Percentiles rank a stretch among this genome's conserved stretches.
Conservation (phyloP, 2,329 filamentous ascomycete species). For the Phialophora verrucosa region DNA sequence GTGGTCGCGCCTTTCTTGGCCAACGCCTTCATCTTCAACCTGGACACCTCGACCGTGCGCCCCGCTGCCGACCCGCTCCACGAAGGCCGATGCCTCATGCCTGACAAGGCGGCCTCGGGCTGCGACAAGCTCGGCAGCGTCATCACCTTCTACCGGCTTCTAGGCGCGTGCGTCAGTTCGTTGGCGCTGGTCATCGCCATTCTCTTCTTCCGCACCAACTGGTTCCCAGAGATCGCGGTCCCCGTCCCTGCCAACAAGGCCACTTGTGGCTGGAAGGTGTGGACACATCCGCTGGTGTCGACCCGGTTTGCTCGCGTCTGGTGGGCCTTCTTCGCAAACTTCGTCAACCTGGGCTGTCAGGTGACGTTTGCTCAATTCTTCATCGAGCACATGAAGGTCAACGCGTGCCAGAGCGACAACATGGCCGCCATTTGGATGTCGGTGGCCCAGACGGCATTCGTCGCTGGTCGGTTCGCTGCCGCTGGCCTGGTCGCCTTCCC, state of each 20-base stretch:
- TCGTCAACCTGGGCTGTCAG: constrained; percentile 80
- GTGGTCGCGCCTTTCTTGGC: constrained; percentile 75
- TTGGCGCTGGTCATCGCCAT: constrained; percentile 59
- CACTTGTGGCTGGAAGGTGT: constrained; percentile 51
- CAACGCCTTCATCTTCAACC: constrained; percentile 66
- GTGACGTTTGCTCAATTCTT: constrained; percentile 64
- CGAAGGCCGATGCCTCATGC: constrained; percentile 34
- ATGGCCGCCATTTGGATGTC: constrained; percentile 72
- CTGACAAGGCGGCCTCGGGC: constrained; percentile 51
- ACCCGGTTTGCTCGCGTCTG: constrained; percentile 74
- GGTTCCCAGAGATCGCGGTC: constrained; percentile 75
- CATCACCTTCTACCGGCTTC: constrained; percentile 78
- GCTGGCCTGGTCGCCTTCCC: constrained; percentile 60
- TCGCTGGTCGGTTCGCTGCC: constrained; percentile 73
- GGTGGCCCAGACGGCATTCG: constrained; percentile 74
- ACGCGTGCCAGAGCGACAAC: constrained; percentile 59
- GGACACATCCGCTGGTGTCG: constrained; percentile 37
- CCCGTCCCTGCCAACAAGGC: constrained; percentile 61
- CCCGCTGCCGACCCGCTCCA: constrained; percentile 29
- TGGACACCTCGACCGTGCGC: constrained; percentile 26
- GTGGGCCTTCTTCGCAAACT: constrained; percentile 76
- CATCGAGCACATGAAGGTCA: constrained; percentile 73
- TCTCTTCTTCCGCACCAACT: constrained; percentile 65
- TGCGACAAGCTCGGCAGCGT: constrained; percentile 64
- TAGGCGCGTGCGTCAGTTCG: constrained; percentile 71